Conservation (phyloP, 768 basidiomycete species). For the Hypholoma fasciculare region DNA sequence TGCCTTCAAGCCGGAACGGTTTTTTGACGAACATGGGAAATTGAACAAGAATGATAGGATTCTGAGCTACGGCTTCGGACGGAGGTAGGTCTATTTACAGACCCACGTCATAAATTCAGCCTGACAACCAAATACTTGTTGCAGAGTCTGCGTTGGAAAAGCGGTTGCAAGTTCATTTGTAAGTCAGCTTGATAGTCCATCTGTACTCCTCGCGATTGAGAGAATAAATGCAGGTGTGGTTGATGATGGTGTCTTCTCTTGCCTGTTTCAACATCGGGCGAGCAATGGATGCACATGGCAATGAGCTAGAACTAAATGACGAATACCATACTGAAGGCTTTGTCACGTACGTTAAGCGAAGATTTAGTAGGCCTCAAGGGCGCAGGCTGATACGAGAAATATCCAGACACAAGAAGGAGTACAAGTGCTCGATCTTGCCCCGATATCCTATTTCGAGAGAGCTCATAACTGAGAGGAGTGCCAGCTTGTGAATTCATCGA, state of each 20-base stretch:
- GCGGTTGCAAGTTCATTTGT: neutral
- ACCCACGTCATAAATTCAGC: neutral
- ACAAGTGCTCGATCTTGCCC: too few relatives aligned
- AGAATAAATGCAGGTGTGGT: neutral
- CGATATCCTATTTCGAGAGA: too few relatives aligned
- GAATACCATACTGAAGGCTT: neutral
- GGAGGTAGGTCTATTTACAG: neutral
- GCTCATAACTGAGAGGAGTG: too few relatives aligned
- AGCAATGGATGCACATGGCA: neutral
- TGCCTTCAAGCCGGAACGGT: neutral
- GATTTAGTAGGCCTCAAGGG: too few relatives aligned
- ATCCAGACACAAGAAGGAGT: too few relatives aligned
- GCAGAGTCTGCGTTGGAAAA: neutral
- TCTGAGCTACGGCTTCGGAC: neutral
- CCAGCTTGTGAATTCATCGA: too few relatives aligned
- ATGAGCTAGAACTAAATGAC: neutral
- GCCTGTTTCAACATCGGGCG: neutral
- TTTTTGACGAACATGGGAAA: neutral
- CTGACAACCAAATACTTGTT: neutral
- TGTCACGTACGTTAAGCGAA: neutral
- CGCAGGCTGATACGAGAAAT: too few relatives aligned
- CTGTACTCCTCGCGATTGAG: neutral
- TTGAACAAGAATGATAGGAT: neutral
- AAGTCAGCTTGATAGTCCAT: neutral
- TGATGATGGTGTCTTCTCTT: neutral